Conservation (phyloP, 192 early-diverging fungal species). For the Haplosporangium gracile region DNA sequence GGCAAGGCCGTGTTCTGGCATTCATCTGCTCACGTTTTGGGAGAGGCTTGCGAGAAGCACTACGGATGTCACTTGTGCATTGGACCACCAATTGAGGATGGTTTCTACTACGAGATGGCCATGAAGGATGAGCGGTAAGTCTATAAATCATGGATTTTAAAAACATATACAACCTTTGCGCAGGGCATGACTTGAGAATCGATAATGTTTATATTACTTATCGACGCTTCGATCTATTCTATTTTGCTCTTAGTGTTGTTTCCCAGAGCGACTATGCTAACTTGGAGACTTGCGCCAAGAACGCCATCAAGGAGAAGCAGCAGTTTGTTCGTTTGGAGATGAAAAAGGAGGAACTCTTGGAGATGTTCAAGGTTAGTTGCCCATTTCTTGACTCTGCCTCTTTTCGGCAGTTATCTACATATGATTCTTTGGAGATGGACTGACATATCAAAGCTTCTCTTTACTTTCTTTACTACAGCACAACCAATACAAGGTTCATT, state of each 20-base stretch:
- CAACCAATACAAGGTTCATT: constrained; percentile 97
- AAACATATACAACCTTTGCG: background rate
- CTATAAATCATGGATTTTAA: background rate
- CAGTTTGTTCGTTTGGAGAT: constrained; percentile 91
- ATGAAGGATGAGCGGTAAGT: constrained; percentile 72
- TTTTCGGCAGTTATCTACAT: background rate
- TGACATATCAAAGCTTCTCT: background rate
- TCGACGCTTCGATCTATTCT: background rate
- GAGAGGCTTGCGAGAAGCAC: constrained; percentile 97
- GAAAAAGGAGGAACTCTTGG: constrained; percentile 89
- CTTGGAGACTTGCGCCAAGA: constrained; percentile 90
- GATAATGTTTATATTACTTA: constrained; percentile 5
- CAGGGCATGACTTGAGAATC: background rate
- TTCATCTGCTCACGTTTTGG: constrained; percentile 96
- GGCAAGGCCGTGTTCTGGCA: constrained; percentile 98
- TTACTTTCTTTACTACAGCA: constrained; percentile 56
- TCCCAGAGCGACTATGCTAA: constrained; percentile 85
- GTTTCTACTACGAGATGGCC: constrained; percentile 97
- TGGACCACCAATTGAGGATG: constrained; percentile 95
- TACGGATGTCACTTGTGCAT: constrained; percentile 98
- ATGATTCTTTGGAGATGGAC: background rate
- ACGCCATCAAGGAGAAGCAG: constrained; percentile 96
- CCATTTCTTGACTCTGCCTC: background rate
- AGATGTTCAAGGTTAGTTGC: constrained; percentile 87
- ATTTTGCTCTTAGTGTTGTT: constrained; percentile 70